A percentile compares a stretch with the other conserved stretches of the same genome.
Evolutionary conservation across 1,139 yeast genomes (phyloP).

Genomic region (Hyphopichia wangnamkhiaoensis): DNA sequence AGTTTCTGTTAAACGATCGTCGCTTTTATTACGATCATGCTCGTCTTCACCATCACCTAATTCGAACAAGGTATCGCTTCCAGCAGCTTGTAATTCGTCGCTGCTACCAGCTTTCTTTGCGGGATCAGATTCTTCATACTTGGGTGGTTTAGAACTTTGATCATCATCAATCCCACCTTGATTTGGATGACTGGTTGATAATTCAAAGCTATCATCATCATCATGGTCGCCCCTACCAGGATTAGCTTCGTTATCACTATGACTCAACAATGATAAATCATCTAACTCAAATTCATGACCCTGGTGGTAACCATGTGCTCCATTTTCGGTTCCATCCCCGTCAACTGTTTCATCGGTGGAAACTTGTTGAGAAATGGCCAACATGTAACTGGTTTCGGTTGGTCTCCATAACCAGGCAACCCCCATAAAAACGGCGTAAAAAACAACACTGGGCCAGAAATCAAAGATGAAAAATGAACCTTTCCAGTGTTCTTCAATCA

Average conservation of each 20-base stretch:
- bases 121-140: conserved; percentile 21
- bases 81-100: conserved; percentile 11
- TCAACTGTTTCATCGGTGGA: conserved; percentile 66
- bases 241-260: conserved; percentile 42
- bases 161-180: conserved; percentile 7
- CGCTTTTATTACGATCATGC: conserved; percentile 23
- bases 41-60: conserved; percentile 38
- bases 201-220: conserved; percentile 39
- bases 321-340: conserved; percentile 53
- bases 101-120: conserved; percentile 9
- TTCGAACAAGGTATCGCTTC: conserved; percentile 36
- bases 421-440: conserved; percentile 79
- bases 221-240: conserved; percentile 12
- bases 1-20: conserved; percentile 28
- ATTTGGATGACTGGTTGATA: conserved; percentile 21
- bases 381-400: conserved; percentile 89
- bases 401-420: conserved; percentile 97
- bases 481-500: conserved; percentile 90
- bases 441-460: conserved; percentile 93
- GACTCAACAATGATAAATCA: conserved; percentile 64
- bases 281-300: conserved; percentile 71
- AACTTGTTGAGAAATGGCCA: conserved; percentile 92
- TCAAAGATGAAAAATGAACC: conserved; percentile 84
- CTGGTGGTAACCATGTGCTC: conserved; percentile 30
- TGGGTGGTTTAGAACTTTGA: conserved; percentile 21